These are phyloP conservation scores for Trichoderma koningii DNA, from an alignment of 2,329 filamentous ascomycete species.

Conservation along the genomic window DNA sequence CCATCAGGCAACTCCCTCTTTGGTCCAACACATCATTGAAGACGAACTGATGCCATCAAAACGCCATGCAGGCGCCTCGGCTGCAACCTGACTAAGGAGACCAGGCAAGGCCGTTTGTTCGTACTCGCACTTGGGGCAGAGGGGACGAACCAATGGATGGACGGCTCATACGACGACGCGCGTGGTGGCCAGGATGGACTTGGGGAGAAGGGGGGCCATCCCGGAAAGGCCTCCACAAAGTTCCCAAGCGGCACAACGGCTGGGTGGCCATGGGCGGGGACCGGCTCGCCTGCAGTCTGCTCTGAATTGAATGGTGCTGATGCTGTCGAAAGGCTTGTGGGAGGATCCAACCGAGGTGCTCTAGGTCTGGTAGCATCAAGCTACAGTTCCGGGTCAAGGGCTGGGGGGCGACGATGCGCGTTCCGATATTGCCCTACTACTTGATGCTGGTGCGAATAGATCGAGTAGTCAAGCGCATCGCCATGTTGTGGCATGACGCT, in stretches of 20 bases:
- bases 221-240: constrained; percentile 1
- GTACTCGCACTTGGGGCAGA: constrained; percentile 9
- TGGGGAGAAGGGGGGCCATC: neutral
- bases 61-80: neutral
- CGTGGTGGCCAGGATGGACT: constrained; percentile 13
- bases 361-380: no score
- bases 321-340: neutral
- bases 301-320: neutral
- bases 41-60: neutral
- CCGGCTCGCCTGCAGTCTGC: neutral
- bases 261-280: constrained; percentile 13
- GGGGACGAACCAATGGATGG: neutral
- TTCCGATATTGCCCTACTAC: neutral
- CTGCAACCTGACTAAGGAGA: constrained; percentile 14
- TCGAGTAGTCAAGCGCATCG: neutral
- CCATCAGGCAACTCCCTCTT: neutral
- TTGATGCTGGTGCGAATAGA: neutral
- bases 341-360: no score
- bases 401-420: no score
- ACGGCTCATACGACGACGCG: neutral
- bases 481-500: neutral
- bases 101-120: neutral
- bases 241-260: constrained; percentile 2
- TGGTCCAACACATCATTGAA: neutral
- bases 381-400: no score